Evolutionary conservation across 495 filamentous ascomycete genomes (phyloP).

Genomic region (Penicillium maclennaniae): DNA sequence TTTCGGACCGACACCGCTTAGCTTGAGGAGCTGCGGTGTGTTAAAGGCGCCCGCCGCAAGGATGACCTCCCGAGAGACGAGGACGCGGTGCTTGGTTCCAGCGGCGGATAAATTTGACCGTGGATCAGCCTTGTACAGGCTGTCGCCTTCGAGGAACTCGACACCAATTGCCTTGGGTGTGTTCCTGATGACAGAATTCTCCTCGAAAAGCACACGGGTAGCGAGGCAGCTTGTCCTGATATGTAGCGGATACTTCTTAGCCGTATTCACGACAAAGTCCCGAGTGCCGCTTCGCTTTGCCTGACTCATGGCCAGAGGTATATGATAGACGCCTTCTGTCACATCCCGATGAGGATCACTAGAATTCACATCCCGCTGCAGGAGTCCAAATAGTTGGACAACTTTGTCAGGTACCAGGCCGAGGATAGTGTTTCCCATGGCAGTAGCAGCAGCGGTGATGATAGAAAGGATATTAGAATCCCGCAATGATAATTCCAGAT

Average conservation of each 20-base stretch:
- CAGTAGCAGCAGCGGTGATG: conserved; percentile 45
- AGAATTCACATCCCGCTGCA: no score
- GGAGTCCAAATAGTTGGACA: no score
- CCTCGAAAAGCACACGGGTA: conserved; percentile 59
- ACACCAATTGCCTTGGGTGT: conserved; percentile 58
- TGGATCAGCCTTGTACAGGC: no score
- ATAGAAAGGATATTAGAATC: no score
- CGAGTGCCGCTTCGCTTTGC: conserved; percentile 48
- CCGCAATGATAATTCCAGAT: no score
- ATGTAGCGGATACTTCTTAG: conserved; percentile 53
- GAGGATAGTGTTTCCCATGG: conserved; percentile 9
- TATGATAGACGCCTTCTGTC: conserved; percentile 33
- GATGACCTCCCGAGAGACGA: conserved; percentile 54
- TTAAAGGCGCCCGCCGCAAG: conserved; percentile 57
- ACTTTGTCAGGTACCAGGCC: no score
- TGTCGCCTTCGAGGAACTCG: conserved; percentile 59
- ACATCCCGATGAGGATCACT: no score
- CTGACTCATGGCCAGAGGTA: conserved; percentile 41
- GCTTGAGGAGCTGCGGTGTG: conserved; percentile 60
- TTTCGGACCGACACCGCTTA: conserved; percentile 57
- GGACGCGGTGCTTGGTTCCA: conserved; percentile 41
- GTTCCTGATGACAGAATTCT: conserved; percentile 33
- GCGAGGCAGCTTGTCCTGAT: conserved; percentile 56
- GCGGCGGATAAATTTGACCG: no score
- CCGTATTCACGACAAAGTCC: conserved; percentile 49